Conservation (phyloP, 2,329 filamentous ascomycete genomes). For the Penicillium psychrosexuale region DNA sequence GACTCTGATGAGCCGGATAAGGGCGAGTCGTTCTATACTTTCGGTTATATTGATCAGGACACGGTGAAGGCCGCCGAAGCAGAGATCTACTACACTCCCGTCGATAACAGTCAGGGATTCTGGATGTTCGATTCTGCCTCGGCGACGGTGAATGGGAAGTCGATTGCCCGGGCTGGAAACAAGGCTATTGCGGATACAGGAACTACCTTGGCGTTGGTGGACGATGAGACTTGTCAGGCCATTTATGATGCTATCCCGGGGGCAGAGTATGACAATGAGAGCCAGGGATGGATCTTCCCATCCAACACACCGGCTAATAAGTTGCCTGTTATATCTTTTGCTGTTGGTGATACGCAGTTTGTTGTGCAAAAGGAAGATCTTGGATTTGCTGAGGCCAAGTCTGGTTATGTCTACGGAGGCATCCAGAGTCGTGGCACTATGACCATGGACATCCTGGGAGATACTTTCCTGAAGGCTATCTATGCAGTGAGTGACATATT, state of each 20-base stretch:
- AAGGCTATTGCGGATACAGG: slow-evolving; percentile 70
- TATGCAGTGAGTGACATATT: slow-evolving; percentile 53
- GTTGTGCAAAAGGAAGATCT: slow-evolving; percentile 62
- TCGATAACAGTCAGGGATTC: slow-evolving; percentile 65
- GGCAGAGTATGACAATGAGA: slow-evolving; percentile 52
- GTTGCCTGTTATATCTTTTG: slow-evolving; percentile 61
- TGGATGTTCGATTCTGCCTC: slow-evolving; percentile 63
- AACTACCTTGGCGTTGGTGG: slow-evolving; percentile 64
- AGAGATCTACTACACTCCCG: slow-evolving; percentile 57
- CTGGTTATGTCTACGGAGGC: slow-evolving; percentile 60
- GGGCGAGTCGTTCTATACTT: slow-evolving; percentile 65
- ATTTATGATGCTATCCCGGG: slow-evolving; percentile 65
- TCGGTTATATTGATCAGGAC: slow-evolving; percentile 67
- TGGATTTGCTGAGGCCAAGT: slow-evolving; percentile 55
- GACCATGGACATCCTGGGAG: slow-evolving; percentile 62
- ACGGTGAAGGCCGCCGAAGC: slow-evolving; percentile 54
- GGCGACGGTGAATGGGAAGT: slow-evolving; percentile 56
- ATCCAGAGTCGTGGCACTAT: slow-evolving; percentile 61
- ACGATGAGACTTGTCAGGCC: slow-evolving; percentile 58
- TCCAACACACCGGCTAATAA: slow-evolving; percentile 49
- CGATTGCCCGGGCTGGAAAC: slow-evolving; percentile 53
- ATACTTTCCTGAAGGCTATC: slow-evolving; percentile 61
- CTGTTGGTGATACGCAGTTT: slow-evolving; percentile 61
- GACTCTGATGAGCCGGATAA: slow-evolving; percentile 46
- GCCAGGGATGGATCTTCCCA: slow-evolving; percentile 66